Evolutionary conservation across 495 filamentous ascomycete species (phyloP).

Genomic region (Baudoinia panamericana): DNA sequence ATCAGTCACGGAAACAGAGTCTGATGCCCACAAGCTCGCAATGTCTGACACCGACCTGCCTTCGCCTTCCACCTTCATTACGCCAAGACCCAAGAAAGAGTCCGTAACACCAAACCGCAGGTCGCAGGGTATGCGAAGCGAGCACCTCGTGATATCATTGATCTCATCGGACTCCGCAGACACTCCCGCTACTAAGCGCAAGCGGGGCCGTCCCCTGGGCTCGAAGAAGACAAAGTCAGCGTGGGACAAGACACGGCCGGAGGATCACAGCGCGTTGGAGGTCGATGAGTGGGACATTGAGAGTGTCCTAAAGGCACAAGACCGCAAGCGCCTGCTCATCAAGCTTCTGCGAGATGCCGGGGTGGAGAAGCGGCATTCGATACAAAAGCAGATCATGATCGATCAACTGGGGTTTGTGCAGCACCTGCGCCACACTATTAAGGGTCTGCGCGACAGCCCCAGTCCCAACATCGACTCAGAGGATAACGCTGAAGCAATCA

Average conservation of each 20-base stretch:
- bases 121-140: background rate
- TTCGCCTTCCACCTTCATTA: constrained; percentile 1
- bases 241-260: background rate
- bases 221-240: too few species aligned
- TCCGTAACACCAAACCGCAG: background rate
- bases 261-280: constrained; percentile 6
- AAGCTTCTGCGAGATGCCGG: constrained; percentile 20
- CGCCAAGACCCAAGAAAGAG: background rate
- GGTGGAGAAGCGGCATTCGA: background rate
- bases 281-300: constrained; percentile 20
- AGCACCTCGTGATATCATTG: constrained; percentile 10
- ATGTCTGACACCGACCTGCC: too few species aligned
- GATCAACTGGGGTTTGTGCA: background rate
- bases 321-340: constrained; percentile 24
- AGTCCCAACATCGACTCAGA: background rate
- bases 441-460: background rate
- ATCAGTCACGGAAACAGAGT: background rate
- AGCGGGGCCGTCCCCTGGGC: too few species aligned
- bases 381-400: background rate
- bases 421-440: background rate
- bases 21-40: background rate
- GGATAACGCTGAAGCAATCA: background rate
- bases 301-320: constrained; percentile 10
- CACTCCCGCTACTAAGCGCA: too few species aligned
- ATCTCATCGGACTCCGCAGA: constrained; percentile 8